Base-by-base conservation (phyloP, 805 yeast species). In the Schwanniomyces vanrijiae region DNA sequence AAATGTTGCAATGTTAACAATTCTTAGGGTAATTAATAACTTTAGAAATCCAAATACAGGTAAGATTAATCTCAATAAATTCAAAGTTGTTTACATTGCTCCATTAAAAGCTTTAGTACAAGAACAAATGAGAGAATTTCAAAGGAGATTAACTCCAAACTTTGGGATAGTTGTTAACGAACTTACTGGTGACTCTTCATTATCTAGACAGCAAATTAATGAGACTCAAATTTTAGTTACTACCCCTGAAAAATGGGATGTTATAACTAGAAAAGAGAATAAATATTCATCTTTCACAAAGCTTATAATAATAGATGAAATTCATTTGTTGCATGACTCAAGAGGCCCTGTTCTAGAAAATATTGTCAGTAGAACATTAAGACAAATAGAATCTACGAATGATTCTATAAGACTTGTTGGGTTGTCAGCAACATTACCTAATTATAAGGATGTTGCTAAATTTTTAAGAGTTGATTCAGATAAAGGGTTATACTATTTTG, bases 221-320 rank as follows among this genome's bases (percentile, higher is more conserved):
- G 83, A 83, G 38, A 86, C 96, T 0, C 96, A 92, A 56, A 66
- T 92, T 4, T 69, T 92, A 42, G 95, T 92, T 1, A 88, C 97
- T 0, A 92, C 99, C 0, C 98, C 98, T 0, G 99, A 94, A 61
- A 92, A 91, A 60, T 92, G 98, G 98, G 98, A 94, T 68, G 88
- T 94, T 18, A 84, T 91, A 13, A 91, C 97, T 0, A 78, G 99
- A 68, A 92, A 92, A 58, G 76, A 77, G 37, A 74, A 82, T 18
- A 92, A 88, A 49, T 85, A 83, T 55, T 78, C 84, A 0, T 75
- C 78, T 29, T 68, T 82, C 1, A 94, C 90, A 1, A 76, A 80
- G 35, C 73, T 92, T 19, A 66, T 92, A 8, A 86, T 92, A 22
- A 82, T 94, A 43, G 99, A 92, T 71, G 99, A 92, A 65, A 86